A percentile compares a stretch with the other conserved stretches of the same genome.
Evolutionary conservation across 352 stramenopile genomes (phyloP).

Genomic region (Globisporangium paddicum): DNA sequence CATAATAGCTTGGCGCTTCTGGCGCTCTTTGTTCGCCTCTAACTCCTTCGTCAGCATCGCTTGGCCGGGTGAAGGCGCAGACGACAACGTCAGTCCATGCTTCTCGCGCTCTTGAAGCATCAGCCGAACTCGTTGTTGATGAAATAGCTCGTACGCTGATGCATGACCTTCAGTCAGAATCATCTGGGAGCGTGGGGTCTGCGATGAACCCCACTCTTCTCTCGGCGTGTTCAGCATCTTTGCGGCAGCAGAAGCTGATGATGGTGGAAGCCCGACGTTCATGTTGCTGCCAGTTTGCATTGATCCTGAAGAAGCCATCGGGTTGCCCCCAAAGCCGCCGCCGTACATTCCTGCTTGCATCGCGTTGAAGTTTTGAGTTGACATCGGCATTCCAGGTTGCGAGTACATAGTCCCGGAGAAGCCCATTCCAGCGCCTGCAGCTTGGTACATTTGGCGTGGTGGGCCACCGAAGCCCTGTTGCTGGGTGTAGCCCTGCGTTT

Average conservation of each 20-base stretch:
- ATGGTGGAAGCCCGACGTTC: constrained; percentile 32
- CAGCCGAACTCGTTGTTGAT: constrained; percentile 77
- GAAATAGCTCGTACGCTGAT: constrained; percentile 83
- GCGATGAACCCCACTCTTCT: constrained; percentile 85
- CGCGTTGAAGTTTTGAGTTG: constrained; percentile 31
- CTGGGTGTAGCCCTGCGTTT: constrained; percentile 5
- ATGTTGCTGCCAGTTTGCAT: constrained; percentile 4
- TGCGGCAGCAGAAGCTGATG: constrained; percentile 28
- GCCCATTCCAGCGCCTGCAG: neutral
- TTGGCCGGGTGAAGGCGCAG: constrained; percentile 75
- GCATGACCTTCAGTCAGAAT: constrained; percentile 78
- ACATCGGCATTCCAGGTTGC: constrained; percentile 5
- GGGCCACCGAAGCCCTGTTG: constrained; percentile 1
- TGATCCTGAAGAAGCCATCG: neutral
- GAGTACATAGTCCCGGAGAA: constrained; percentile 4
- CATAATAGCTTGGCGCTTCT: constrained; percentile 86
- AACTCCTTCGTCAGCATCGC: constrained; percentile 87
- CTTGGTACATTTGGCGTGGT: constrained; percentile 13
- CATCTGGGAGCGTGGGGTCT: constrained; percentile 79
- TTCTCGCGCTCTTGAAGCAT: constrained; percentile 85
- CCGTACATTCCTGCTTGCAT: constrained; percentile 18
- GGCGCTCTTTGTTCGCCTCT: constrained; percentile 83
- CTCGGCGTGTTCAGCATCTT: constrained; percentile 63
- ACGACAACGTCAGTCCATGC: constrained; percentile 71
- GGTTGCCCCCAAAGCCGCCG: constrained; percentile 13